Evolutionary conservation across 129 eudicot species (phyloP), one percentile per base, ranked within the genome.

Genomic region (Flaveria bidentis): DNA sequence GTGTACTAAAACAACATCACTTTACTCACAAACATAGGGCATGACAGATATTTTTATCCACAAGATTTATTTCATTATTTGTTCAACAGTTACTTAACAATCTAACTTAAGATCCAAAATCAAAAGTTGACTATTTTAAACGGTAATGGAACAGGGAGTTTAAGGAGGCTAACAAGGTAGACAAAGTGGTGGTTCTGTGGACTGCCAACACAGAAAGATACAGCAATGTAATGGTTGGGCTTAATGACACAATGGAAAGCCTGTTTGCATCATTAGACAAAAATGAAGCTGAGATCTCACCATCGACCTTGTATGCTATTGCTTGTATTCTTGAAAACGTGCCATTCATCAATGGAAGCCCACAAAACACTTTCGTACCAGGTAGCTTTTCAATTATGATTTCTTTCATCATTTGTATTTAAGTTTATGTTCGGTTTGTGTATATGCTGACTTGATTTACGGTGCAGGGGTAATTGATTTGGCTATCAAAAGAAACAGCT

Each of bases 311-410:
- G 84, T 91, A 73, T 87, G 99, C 93, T 30, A 85, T 94, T 15
- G 99, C 99, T 80, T 94, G 97, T 82, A 74, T 89, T 71, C 96
- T 89, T 18, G 99, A 94, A 77, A 89, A 94, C 63, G 85, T 94
- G 47, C 99, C 99, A 55, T 94, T 94, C 77, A 89, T 94, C 80
- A 94, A 94, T 66, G 99, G 99, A 30, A 94, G 99, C 90, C 99
- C 99, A 9, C 99, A 94, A 65, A 94, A 94, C 86, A 94, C 99
- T 22, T 94, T 94, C 71, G 99, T 94, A 23, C 97, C 96, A 30
- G 97, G 93, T 90, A 71, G 53, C 20, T 11, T 18, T 22, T 5
- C 20, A 16, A 16, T 33, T 33, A 33, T 33, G 39, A 10, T n/a
- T 42, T 22, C 12, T 47, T 4, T 52, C 36, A 25, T 11, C 5